Conservation (phyloP, 108 stramenopile species). For the Parietichytrium sp. region DNA sequence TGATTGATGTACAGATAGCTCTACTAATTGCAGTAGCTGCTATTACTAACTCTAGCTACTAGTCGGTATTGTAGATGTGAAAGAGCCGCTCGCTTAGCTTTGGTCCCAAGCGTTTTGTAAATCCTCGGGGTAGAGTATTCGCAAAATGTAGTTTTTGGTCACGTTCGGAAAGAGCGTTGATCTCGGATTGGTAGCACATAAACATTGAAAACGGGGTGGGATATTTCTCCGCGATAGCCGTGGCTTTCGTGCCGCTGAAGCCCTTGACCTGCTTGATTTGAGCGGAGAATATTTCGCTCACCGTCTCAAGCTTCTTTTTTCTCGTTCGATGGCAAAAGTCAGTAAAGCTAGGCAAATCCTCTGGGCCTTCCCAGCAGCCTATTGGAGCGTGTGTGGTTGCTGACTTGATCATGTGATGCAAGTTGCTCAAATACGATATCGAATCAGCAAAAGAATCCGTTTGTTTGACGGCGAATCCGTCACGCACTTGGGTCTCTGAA, state of each 20-base stretch:
- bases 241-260: not conserved
- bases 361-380: not conserved
- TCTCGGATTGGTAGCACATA: not conserved
- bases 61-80: too few relatives aligned
- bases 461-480: not conserved
- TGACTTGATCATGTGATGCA: not conserved
- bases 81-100: too few relatives aligned
- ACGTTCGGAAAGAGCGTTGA: not conserved
- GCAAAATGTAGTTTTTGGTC: slow-evolving; percentile 61
- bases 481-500: not conserved
- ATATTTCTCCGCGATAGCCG: not conserved
- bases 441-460: not conserved
- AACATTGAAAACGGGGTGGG: not conserved
- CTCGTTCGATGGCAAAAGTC: not conserved
- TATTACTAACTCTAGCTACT: too few relatives aligned
- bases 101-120: too few relatives aligned
- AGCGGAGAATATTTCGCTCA: not conserved
- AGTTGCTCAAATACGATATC: not conserved
- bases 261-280: not conserved
- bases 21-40: too few relatives aligned
- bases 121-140: slow-evolving; percentile 55
- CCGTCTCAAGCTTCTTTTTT: slow-evolving; percentile 2
- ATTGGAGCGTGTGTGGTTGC: not conserved
- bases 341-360: not conserved
- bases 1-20: too few relatives aligned